Evolutionary conservation across 2,329 filamentous ascomycete species (phyloP), one percentile per base, ranked within the genome.

Genomic region (Hymenoscyphus linearis): DNA sequence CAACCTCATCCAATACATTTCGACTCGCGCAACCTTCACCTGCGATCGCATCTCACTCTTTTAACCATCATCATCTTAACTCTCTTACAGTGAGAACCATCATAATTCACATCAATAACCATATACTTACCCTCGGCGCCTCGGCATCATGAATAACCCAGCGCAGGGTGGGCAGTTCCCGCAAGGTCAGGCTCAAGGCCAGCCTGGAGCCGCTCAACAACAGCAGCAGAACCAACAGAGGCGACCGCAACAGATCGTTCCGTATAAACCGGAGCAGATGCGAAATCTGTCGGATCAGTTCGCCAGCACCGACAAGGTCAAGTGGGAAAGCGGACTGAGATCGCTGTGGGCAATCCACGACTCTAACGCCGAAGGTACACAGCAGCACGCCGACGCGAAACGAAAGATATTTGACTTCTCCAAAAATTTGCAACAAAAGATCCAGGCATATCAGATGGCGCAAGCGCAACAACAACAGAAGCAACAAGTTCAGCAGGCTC

Each of bases 401-500:
- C 77, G 78, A 47, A 87, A 86, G 73, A 82, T 88, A 25, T 72
- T 75, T 6, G 83, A 87, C 9, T 87, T 88, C 69, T 84, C 84
- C 0, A 78, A 78, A 52, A 85, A 84, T 73, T 76, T 88, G 2
- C 73, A 78, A 2, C 72, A 71, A 0, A 86, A 85, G 71, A 77
- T 85, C 4, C 77, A 80, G 57, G 70, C 72, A 57, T 59, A 61
- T 26, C 56, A 59, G 27, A 47, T 52, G 18, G 62, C 66, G 37
- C 64, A n/a, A n/a, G n/a, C n/a, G n/a, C n/a, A n/a, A n/a, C n/a
- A 67, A 60, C 60, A 59, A 25, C 62, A 68, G 50, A 60, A 60
- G 40, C 63, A 60, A 18, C 60, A 62, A 40, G 37, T 14, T 5
- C 37, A 16, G 16, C 37, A 40, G 37, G 37, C 35, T 37, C 35